A percentile compares a stretch with the other conserved stretches of the same genome.
These are phyloP conservation scores for Rhizopogon roseolus DNA, from an alignment of 768 basidiomycete species.

Conservation along the genomic window DNA sequence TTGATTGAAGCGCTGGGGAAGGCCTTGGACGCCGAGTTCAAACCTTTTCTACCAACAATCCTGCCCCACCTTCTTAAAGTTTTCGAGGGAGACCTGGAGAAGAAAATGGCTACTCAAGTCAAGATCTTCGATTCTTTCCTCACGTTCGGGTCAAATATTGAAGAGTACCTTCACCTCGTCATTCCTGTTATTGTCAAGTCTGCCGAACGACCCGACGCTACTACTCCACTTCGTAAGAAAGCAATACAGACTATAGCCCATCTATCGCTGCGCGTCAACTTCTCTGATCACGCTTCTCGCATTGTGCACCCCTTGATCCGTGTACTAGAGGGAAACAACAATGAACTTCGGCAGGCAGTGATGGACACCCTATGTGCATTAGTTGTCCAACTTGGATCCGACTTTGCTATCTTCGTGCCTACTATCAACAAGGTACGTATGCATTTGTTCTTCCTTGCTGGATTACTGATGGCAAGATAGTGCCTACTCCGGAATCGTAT, in stretches of 20 bases:
- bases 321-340: slow-evolving; percentile 67
- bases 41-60: slow-evolving; percentile 88
- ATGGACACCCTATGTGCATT: slow-evolving; percentile 93
- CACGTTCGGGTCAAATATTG: slow-evolving; percentile 93
- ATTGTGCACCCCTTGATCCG: slow-evolving; percentile 95
- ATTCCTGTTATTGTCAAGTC: slow-evolving; percentile 92
- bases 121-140: slow-evolving; percentile 93
- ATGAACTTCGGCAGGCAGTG: slow-evolving; percentile 79
- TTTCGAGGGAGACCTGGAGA: slow-evolving; percentile 87
- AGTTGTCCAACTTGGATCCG: slow-evolving; percentile 89
- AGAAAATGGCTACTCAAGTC: slow-evolving; percentile 71
- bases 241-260: slow-evolving; percentile 91
- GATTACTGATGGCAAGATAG: slow-evolving; percentile 34
- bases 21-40: slow-evolving; percentile 95
- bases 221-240: slow-evolving; percentile 71
- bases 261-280: slow-evolving; percentile 88
- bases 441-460: not conserved
- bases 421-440: slow-evolving; percentile 84
- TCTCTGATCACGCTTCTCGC: slow-evolving; percentile 94
- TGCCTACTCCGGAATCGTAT: slow-evolving; percentile 73
- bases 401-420: slow-evolving; percentile 97
- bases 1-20: slow-evolving; percentile 90
- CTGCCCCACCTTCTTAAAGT: slow-evolving; percentile 87
- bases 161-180: slow-evolving; percentile 96
- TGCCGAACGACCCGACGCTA: slow-evolving; percentile 78